Conservation (phyloP, 2,329 filamentous ascomycete species). For the Cryphonectria radicalis region DNA sequence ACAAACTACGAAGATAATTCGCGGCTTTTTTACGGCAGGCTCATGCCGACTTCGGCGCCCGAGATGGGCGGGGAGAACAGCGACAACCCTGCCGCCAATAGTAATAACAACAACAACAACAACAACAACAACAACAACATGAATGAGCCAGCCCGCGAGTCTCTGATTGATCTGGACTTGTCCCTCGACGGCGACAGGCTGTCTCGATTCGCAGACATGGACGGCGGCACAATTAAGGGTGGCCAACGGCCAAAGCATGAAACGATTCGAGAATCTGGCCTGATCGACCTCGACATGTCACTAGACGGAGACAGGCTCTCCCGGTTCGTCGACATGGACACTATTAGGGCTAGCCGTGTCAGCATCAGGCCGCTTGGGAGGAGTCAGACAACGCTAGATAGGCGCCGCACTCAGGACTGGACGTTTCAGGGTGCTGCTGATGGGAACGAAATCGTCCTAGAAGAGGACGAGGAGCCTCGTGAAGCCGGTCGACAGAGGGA, state of each 20-base stretch:
- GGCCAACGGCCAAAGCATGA: constrained; percentile 15
- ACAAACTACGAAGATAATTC: constrained; percentile 69
- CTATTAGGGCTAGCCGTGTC: constrained; percentile 56
- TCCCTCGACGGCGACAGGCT: constrained; percentile 61
- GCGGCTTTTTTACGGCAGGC: constrained; percentile 60
- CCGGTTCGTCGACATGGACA: constrained; percentile 64
- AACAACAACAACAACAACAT: not conserved
- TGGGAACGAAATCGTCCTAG: constrained; percentile 10
- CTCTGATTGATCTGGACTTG: constrained; percentile 50
- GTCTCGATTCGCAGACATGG: constrained; percentile 64
- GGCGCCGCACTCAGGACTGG: constrained; percentile 30
- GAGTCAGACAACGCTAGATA: constrained; percentile 48
- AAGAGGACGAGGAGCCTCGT: constrained; percentile 1
- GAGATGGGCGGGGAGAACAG: constrained; percentile 21
- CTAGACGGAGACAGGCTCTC: constrained; percentile 60
- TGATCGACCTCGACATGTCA: constrained; percentile 68
- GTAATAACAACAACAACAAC: not conserved
- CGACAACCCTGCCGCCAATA: not conserved
- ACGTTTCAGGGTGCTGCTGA: constrained; percentile 19
- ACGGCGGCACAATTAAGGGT: constrained; percentile 34
- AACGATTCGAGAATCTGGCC: constrained; percentile 28
- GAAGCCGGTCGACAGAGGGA: constrained; percentile 23
- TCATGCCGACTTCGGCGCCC: constrained; percentile 30
- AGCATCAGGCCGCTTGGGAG: constrained; percentile 52
- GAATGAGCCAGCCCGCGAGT: constrained; percentile 48